phyloP scores from a whole-genome alignment of 1,284 basidiomycete genomes.

The Irpex sp. region DNA sequence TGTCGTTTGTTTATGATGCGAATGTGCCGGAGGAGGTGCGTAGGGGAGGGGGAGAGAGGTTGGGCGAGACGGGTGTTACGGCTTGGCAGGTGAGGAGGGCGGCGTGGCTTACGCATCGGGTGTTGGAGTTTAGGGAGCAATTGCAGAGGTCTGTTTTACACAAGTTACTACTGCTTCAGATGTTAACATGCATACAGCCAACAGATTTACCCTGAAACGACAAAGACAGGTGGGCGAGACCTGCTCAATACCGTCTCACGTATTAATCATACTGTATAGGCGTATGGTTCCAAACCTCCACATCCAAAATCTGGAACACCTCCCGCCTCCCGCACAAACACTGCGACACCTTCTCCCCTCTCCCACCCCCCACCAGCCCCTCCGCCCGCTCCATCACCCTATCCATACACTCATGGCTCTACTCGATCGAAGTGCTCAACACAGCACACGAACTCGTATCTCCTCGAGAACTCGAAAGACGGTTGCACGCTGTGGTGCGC shows the following conservation, averaged over 20 bases:
- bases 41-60: conserved; percentile 28
- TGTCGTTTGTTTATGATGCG: conserved; percentile 73
- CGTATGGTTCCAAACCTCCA: conserved; percentile 60
- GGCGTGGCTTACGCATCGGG: conserved; percentile 78
- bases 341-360: conserved; percentile 62
- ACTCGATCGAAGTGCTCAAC: conserved; percentile 71
- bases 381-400: conserved; percentile 61
- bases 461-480: conserved; percentile 60
- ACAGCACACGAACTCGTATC: conserved; percentile 30
- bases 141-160: conserved; percentile 51
- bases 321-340: conserved; percentile 66
- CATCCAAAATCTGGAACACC: conserved; percentile 70
- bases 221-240: conserved; percentile 58
- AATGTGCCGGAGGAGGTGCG: conserved; percentile 46
- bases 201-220: conserved; percentile 52
- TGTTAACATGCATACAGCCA: conserved; percentile 34
- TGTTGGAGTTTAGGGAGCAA: conserved; percentile 76
- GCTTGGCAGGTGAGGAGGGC: conserved; percentile 87
- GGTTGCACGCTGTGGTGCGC: conserved; percentile 61
- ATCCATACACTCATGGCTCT: conserved; percentile 80
- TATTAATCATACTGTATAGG: conserved; percentile 32
- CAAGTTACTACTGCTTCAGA: neutral
- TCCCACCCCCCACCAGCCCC: conserved; percentile 32
- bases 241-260: too few species aligned
- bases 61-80: conserved; percentile 50